Conservation (phyloP, 129 eudicot genomes). For the Escallonia herrerae region DNA sequence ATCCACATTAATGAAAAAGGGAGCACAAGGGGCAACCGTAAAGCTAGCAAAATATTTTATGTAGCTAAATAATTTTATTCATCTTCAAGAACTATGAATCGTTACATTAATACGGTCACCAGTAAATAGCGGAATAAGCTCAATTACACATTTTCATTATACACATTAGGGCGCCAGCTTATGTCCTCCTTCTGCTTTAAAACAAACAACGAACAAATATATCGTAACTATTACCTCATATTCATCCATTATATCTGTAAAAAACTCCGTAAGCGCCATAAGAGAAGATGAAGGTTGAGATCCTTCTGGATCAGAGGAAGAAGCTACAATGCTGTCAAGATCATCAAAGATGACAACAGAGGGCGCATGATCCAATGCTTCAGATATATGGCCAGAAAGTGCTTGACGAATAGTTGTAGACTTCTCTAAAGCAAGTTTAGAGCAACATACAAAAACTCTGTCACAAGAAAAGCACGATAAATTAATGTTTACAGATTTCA, state of each 20-base stretch:
- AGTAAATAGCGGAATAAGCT: not conserved
- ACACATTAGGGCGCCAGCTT: too few species aligned
- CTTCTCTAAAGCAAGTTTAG: constrained; percentile 72
- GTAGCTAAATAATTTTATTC: not conserved
- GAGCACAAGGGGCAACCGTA: too few species aligned
- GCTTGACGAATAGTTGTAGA: constrained; percentile 65
- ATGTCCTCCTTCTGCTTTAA: too few species aligned
- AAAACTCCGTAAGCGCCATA: constrained; percentile 53
- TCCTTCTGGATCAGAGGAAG: constrained; percentile 64
- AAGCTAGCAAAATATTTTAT: too few species aligned
- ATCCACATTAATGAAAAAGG: too few species aligned
- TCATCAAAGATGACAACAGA: constrained; percentile 81
- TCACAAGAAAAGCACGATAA: constrained; percentile 17
- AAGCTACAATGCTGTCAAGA: constrained; percentile 77
- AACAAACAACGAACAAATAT: not conserved
- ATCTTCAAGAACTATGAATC: not conserved
- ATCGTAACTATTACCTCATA: constrained; percentile 50
- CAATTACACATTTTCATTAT: too few species aligned
- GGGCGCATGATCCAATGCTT: constrained; percentile 92
- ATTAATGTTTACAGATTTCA: not conserved
- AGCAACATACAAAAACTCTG: constrained; percentile 75
- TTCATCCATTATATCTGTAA: constrained; percentile 77
- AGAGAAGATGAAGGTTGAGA: constrained; percentile 67
- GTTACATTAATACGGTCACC: not conserved
- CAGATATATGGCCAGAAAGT: constrained; percentile 67